Evolutionary conservation across 129 eudicot genomes (phyloP), one percentile per base, ranked within the genome.

Genomic region (Erigeron canadensis): DNA sequence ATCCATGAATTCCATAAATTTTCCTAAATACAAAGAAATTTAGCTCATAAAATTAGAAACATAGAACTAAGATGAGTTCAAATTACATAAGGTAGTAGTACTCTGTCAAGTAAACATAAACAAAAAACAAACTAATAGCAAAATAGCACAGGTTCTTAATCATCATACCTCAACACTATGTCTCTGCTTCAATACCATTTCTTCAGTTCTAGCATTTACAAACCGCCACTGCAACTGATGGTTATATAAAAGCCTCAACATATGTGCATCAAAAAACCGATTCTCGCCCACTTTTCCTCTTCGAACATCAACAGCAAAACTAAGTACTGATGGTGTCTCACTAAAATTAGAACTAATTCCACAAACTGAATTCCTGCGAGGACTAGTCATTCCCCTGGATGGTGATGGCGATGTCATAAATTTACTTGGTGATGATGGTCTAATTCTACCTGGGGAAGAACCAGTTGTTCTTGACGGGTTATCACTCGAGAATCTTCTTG

Each of bases 1-100:
- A 94, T 90, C 98, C 96, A 94, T 47, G 97, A 95, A 69, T 89
- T 87, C 98, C 98, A 89, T 39, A 94, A 72, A 77, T 77, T 80
- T 78, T 87, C 87, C 98, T 94, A 87, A 61, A 42, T 13, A 80
- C 19, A 43, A 28, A 21, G 47, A 4, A 59, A 50, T 50, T 50
- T 3, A 5, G 17, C 34, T 28, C 34, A 28, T 28, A 4, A 59
- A 59, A 10, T 59, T 7, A 7, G 16, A 4, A 59, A 7, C 23
- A 21, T 23, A 41, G 10, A n/a, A 23, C 23, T 13, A 58, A 19
- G 15, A 44, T 44, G 48, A 10, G 48, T 44, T 44, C 5, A 37
- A 60, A 60, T 23, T 10, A 15, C 15, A 6, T 34, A 39, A 12
- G 38, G 50, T 45, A 2, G 50, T 16, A 59, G 23, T 8, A n/a